Base-by-base conservation (phyloP, 1,284 basidiomycete species). In the Jaminaea rosea region DNA sequence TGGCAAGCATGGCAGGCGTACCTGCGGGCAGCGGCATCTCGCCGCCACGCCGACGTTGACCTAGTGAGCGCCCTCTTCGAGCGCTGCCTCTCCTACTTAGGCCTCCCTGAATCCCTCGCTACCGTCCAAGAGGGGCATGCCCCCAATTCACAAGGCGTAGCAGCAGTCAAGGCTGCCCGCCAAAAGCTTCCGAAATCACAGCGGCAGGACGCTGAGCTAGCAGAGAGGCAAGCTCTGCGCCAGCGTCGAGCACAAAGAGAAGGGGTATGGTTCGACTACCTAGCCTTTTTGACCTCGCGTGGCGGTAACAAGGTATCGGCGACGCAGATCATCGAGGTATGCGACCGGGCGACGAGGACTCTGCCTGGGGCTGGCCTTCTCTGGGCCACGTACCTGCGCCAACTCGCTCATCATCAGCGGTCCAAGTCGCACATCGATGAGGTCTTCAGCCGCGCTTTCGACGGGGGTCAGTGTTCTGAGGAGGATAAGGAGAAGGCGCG, bases 201-300 rank as follows among this genome's bases (percentile, higher is more conserved):
- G 26, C n/a, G 26, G 26, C 42, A 6, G 49, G 45, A 17, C 4
- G 15, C 24, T 10, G 45, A 50, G 49, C 39, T 13, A 11, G 23
- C 39, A 17, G 39, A 42, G 23, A 15, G 39, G 11, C 19, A 42
- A 13, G 39, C 13, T 17, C 15, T 13, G 23, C 17, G 39, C 19
- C 19, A 42, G 19, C 19, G 11, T 29, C 19, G 50, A 46, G 8
- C 53, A 53, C 1, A 64, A 63, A 31, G 60, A 60, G 52, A 60
- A 55, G 46, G 29, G 56, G 17, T 73, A 2, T 73, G 70, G 70
- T 51, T 56, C 17, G 69, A 69, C 45, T 70, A 65, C 47, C 44
- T 46, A 1, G 29, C 44, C 27, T 49, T 62, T 19, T 17, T 59
- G 15, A 24, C 24, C 26, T n/a, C n/a, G n/a, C n/a, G n/a, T n/a